Conservation (phyloP, 345 rosid species). For the Erodium maritimum region DNA sequence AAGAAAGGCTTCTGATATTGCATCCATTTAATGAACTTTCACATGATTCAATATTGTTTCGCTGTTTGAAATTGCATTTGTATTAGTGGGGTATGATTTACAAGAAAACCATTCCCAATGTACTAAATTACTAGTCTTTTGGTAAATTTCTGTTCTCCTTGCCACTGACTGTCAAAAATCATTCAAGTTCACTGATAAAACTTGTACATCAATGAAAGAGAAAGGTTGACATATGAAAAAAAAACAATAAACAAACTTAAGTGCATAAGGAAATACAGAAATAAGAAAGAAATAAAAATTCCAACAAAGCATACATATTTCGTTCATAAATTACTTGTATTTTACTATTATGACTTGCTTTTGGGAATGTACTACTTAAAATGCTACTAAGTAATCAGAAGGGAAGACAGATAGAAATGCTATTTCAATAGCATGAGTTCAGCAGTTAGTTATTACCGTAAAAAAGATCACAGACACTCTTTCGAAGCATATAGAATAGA, state of each 20-base stretch:
- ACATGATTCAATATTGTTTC: neutral
- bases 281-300: neutral
- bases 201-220: neutral
- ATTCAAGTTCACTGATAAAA: neutral
- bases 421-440: neutral
- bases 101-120: neutral
- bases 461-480: constrained; percentile 55
- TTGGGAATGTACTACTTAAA: too few relatives aligned
- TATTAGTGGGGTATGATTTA: neutral
- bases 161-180: neutral
- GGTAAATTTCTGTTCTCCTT: neutral
- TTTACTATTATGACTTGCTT: neutral
- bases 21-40: neutral
- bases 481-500: constrained; percentile 74
- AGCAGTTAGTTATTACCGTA: constrained; percentile 45
- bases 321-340: neutral
- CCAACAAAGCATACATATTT: constrained; percentile 2
- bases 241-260: neutral
- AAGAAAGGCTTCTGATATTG: neutral
- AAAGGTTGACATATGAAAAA: neutral
- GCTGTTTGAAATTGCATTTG: neutral
- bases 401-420: neutral
- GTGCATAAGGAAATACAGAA: neutral
- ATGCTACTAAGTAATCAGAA: neutral
- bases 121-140: neutral